Conservation (phyloP, 1,139 yeast species). For the Taphrina pruni region DNA sequence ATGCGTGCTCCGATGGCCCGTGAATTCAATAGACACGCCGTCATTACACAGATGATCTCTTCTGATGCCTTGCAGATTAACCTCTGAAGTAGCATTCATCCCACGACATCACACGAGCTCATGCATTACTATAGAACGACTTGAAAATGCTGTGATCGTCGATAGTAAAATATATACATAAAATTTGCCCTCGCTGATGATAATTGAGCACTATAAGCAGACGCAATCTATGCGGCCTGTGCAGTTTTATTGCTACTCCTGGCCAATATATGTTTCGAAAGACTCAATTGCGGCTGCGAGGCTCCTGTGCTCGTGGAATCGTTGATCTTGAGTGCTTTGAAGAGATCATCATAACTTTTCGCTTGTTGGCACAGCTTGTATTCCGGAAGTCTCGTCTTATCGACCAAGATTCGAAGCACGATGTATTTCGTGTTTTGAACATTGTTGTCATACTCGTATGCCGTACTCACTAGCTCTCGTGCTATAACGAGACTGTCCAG, state of each 20-base stretch:
- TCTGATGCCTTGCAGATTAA: no score
- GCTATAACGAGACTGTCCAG: conserved; percentile 55
- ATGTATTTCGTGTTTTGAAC: conserved; percentile 80
- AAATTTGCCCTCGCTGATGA: not conserved
- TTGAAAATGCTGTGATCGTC: no score
- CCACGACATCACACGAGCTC: no score
- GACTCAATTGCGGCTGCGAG: conserved; percentile 1
- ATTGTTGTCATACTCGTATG: conserved; percentile 64
- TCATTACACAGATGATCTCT: no score
- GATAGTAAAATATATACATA: no score
- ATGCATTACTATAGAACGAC: no score
- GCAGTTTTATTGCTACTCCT: conserved; percentile 12
- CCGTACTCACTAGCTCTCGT: conserved; percentile 63
- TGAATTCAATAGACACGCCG: no score
- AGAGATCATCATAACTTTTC: conserved; percentile 63
- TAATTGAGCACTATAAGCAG: not conserved
- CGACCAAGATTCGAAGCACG: conserved; percentile 77
- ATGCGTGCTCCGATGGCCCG: no score
- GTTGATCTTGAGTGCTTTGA: conserved; percentile 45
- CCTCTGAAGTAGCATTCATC: no score
- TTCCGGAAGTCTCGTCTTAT: conserved; percentile 60
- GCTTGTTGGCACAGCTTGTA: conserved; percentile 65
- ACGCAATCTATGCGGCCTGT: conserved; percentile 2
- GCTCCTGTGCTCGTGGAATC: conserved; percentile 3
- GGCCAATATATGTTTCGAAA: not conserved